These are phyloP conservation scores for Zygoascus ofunaensis DNA, from an alignment of 805 yeast genomes.

Conservation along the genomic window DNA sequence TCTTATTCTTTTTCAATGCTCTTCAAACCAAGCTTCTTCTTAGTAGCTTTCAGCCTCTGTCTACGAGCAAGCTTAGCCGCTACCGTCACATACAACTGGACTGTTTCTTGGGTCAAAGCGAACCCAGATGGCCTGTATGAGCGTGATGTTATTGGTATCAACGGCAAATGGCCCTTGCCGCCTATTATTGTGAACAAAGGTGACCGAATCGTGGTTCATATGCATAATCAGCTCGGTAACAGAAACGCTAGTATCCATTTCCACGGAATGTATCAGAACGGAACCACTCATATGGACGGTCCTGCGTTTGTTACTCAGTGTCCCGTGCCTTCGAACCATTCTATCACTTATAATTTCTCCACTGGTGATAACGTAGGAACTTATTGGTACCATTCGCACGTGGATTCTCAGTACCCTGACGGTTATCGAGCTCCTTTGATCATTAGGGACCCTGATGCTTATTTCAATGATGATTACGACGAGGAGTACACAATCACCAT, in stretches of 20 bases:
- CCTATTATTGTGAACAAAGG: slow-evolving; percentile 64
- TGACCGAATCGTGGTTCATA: slow-evolving; percentile 63
- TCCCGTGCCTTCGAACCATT: slow-evolving; percentile 74
- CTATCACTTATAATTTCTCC: slow-evolving; percentile 56
- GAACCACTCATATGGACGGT: slow-evolving; percentile 78
- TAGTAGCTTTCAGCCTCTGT: not conserved
- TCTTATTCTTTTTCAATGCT: too few relatives aligned
- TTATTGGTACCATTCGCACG: slow-evolving; percentile 97
- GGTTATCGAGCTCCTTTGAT: slow-evolving; percentile 58
- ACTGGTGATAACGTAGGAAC: slow-evolving; percentile 84
- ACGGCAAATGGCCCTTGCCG: slow-evolving; percentile 84
- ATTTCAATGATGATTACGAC: slow-evolving; percentile 56
- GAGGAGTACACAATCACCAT: slow-evolving; percentile 64
- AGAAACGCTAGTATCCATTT: slow-evolving; percentile 76
- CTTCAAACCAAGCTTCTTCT: not conserved
- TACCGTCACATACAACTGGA: slow-evolving; percentile 30
- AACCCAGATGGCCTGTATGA: slow-evolving; percentile 50
- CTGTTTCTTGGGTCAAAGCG: slow-evolving; percentile 31
- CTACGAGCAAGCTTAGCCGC: slow-evolving; percentile 16
- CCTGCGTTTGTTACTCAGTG: slow-evolving; percentile 84
- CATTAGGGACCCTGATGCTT: slow-evolving; percentile 59
- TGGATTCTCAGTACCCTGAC: slow-evolving; percentile 83
- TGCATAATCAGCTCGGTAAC: slow-evolving; percentile 65
- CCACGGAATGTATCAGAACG: slow-evolving; percentile 86
- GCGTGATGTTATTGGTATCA: slow-evolving; percentile 50